A percentile compares a stretch with the other conserved stretches of the same genome.
phyloP scores from a whole-genome alignment of 768 basidiomycete species.

The Megacollybia marginata region DNA sequence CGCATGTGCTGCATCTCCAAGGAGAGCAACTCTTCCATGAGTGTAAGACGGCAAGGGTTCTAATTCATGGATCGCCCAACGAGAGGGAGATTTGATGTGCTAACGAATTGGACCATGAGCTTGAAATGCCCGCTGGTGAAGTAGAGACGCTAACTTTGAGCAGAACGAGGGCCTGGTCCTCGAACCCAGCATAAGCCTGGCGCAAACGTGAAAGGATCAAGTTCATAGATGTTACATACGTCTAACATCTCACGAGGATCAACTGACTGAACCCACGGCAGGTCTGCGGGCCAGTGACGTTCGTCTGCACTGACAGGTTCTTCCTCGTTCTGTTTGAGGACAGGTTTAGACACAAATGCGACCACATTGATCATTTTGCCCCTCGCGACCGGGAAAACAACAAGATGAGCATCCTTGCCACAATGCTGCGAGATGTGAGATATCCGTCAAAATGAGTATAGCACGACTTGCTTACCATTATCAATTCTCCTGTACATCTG shows the following conservation, averaged over 20 bases:
- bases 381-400: slow-evolving; percentile 54
- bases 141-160: background rate
- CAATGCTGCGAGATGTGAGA: background rate
- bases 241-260: background rate
- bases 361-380: slow-evolving; percentile 58
- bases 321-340: background rate
- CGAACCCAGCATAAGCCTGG: background rate
- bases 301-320: background rate
- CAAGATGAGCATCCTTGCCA: slow-evolving; percentile 57
- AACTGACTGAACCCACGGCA: background rate
- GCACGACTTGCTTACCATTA: background rate
- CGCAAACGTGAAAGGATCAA: background rate
- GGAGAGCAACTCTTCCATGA: slow-evolving; percentile 1
- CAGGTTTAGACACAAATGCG: slow-evolving; percentile 44
- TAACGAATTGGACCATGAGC: background rate
- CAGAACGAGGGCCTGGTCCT: background rate
- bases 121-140: background rate
- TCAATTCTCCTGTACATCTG: slow-evolving; percentile 24
- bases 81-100: background rate
- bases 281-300: background rate
- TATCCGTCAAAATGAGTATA: background rate
- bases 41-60: slow-evolving; percentile 4
- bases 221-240: background rate
- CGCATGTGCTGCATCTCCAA: slow-evolving; percentile 6
- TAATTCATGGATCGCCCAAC: slow-evolving; percentile 5